Percentiles rank a stretch among this genome's conserved stretches.
Conservation (phyloP, 192 early-diverging fungal species). For the Gryganskiella cystojenkinii region DNA sequence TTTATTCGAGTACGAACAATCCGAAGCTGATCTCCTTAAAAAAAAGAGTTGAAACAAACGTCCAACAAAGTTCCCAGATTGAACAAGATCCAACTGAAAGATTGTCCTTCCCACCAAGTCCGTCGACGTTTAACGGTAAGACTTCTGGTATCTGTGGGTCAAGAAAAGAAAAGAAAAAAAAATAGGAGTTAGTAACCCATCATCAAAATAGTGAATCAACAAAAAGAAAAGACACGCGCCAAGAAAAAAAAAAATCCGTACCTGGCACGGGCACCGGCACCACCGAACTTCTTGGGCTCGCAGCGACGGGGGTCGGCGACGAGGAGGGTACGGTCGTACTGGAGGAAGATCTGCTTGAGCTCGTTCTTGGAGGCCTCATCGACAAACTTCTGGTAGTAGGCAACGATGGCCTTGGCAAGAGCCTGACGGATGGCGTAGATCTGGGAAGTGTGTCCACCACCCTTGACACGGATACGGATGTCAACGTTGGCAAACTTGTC, state of each 20-base stretch:
- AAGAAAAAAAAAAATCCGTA: constrained; percentile 48
- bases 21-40: constrained; percentile 21
- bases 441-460: constrained; percentile 98
- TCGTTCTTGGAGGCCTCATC: constrained; percentile 99
- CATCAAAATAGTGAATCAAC: not conserved
- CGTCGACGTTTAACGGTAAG: constrained; percentile 80
- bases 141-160: constrained; percentile 77
- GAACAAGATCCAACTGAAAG: constrained; percentile 41
- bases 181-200: constrained; percentile 4
- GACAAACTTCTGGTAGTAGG: constrained; percentile 99
- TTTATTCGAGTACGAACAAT: constrained; percentile 47
- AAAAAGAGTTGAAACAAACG: constrained; percentile 10
- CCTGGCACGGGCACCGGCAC: constrained; percentile 97
- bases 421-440: constrained; percentile 99
- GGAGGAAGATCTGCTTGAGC: constrained; percentile 87
- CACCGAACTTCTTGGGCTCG: constrained; percentile 99
- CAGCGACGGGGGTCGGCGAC: constrained; percentile 99
- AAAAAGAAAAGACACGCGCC: not conserved
- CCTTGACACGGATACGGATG: constrained; percentile 96
- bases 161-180: not conserved
- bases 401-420: constrained; percentile 98
- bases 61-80: constrained; percentile 20
- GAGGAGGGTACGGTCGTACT: constrained; percentile 97
- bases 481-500: constrained; percentile 97
- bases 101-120: constrained; percentile 43